Evolutionary conservation across 2,329 filamentous ascomycete genomes (phyloP), one percentile per base, ranked within the genome.

Genomic region (Aspergillus cejpii): DNA sequence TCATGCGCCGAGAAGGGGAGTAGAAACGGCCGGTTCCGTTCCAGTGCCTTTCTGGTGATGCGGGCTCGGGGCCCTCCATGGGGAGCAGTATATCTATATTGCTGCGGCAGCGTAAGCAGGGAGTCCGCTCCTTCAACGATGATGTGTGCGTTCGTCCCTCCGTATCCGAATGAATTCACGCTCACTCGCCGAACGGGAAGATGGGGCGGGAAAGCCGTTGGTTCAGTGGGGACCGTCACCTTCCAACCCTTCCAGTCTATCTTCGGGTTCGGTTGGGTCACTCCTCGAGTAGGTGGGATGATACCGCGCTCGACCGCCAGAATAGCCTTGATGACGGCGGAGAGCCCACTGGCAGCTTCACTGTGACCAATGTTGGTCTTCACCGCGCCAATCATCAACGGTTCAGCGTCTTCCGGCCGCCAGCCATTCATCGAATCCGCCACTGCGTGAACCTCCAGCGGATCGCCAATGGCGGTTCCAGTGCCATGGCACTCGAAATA

Each of bases 401-500:
- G 46, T 3, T 49, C 43, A 1, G 42, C 23, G 12, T 10, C 20
- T 12, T 11, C 4, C 21, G 38, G 41, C 4, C 14, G 31, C 26
- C 17, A 20, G 6, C 36, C 34, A 7, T 39, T 42, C 23, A 57
- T 50, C 2, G 48, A 48, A 11, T 31, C 36, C 2, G 39, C 37
- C 3, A 61, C 44, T 3, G 61, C 60, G 1, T 28, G 12, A 2
- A 52, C 27, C 45, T 68, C 66, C 1, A 58, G 41, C 0, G 61
- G 64, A 43, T 66, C 65, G 10, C 65, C 66, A 14, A 59, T 61
- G 4, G 52, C 54, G 0, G 65, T 68, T 3, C 70, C 71, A 0
- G 72, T 74, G 14, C 70, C 70, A 42, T 73, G 71, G 1, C 61
- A 62, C 43, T 74, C 68, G 5, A 73, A 65, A 47, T 64, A 73